Evolutionary conservation across 306 rosid species (phyloP).

Genomic region (Dalbergia cultrata): DNA sequence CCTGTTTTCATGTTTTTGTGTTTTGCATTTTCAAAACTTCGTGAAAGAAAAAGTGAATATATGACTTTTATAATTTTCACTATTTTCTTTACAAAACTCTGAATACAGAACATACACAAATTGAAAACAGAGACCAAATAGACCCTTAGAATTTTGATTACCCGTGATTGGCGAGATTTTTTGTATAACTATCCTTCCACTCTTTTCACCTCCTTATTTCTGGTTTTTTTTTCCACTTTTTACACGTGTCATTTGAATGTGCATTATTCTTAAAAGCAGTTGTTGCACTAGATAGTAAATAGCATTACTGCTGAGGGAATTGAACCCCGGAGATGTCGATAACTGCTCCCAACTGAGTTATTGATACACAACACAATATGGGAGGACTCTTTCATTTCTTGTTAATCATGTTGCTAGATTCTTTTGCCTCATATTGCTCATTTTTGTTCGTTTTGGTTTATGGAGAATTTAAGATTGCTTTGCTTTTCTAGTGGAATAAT

Average conservation of each 20-base stretch:
- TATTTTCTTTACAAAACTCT: no score
- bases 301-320: not conserved
- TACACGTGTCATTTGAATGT: not conserved
- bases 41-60: no score
- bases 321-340: not conserved
- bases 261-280: not conserved
- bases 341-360: not conserved
- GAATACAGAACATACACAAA: no score
- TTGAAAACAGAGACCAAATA: no score
- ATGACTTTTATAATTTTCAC: no score
- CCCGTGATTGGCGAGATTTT: not conserved
- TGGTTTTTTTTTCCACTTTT: not conserved
- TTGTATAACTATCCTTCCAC: not conserved
- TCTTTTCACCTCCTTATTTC: not conserved
- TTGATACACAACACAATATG: not conserved
- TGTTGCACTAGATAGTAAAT: not conserved
- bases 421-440: not conserved
- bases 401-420: not conserved
- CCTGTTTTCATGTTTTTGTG: no score
- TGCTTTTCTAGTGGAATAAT: not conserved
- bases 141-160: no score
- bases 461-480: not conserved
- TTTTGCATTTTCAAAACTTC: no score
- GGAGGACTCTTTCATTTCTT: not conserved
- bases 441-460: not conserved